These are phyloP conservation scores for Massariosphaeria phaeospora DNA, from an alignment of 495 filamentous ascomycete species.

Conservation along the genomic window DNA sequence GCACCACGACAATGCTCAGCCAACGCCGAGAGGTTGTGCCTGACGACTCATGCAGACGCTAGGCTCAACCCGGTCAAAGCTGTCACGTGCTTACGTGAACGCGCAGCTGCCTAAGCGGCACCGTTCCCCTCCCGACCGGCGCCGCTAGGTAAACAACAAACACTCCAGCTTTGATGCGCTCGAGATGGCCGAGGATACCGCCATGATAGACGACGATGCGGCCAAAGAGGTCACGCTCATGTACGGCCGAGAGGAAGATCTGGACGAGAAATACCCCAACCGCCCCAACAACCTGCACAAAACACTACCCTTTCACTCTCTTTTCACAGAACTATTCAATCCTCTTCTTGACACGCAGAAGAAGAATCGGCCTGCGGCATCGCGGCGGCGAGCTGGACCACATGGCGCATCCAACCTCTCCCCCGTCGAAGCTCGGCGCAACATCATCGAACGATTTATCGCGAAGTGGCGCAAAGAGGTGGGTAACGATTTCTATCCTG, in stretches of 20 bases:
- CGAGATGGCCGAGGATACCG: conserved; percentile 33
- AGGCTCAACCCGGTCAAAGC: conserved; percentile 1
- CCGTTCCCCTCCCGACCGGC: too few relatives aligned
- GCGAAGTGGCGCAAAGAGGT: conserved; percentile 82
- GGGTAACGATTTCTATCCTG: conserved; percentile 89
- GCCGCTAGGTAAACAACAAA: conserved; percentile 13
- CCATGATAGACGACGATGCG: conserved; percentile 40
- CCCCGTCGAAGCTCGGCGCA: conserved; percentile 77
- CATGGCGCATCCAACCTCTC: conserved; percentile 55
- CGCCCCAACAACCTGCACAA: conserved; percentile 72
- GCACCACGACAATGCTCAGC: background rate
- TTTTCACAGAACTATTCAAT: conserved; percentile 76
- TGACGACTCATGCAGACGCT: conserved; percentile 1
- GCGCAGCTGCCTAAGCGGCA: too few relatives aligned
- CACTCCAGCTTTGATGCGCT: background rate
- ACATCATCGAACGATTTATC: conserved; percentile 86
- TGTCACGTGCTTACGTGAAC: conserved; percentile 14
- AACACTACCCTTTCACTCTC: conserved; percentile 77
- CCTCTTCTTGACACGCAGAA: conserved; percentile 81
- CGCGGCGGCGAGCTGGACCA: conserved; percentile 53
- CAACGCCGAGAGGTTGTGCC: background rate
- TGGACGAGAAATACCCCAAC: conserved; percentile 75
- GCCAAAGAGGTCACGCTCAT: conserved; percentile 39
- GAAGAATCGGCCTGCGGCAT: conserved; percentile 51
- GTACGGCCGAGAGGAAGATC: conserved; percentile 49